Evolutionary conservation across 495 filamentous ascomycete genomes (phyloP), one percentile per base, ranked within the genome.

Genomic region (Recurvomyces mirabilis): DNA sequence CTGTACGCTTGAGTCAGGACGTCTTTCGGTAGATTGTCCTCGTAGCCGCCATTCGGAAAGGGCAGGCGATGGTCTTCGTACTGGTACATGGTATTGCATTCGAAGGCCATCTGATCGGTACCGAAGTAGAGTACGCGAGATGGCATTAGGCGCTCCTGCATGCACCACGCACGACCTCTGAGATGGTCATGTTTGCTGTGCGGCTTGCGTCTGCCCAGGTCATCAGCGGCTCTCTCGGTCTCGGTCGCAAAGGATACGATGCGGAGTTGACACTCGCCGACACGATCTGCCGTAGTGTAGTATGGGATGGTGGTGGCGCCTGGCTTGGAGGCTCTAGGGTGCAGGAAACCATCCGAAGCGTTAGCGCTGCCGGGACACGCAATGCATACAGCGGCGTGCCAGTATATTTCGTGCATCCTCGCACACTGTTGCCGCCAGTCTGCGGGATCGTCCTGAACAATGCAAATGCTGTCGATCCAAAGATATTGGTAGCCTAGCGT

Each of bases 401-500:
- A 41, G 40, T 62, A 65, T 29, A 65, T 49, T 15, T 47, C 18
- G 4, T 40, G 51, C 60, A 63, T 64, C 12, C 40, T 35, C 1
- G 35, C 28, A 1, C 56, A 50, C 35, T 65, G 60, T 7, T 31
- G 38, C 28, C 48, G 38, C 62, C 60, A 62, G 29, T 65, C 62
- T 7, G 52, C 47, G 1, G 28, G 25, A 29, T 47, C 41, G 33
- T 65, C 62, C 41, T 65, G 60, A 38, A 65, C 46, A 10, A 65
- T 65, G 41, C 62, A 65, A 5, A 65, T 38, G 26, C 52, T 51
- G 34, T 65, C 62, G 15, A 65, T 62, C 60, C 63, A 66, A 13
- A 66, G 23, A 41, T 62, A 65, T 31, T 44, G 43, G 25, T 61
- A 13, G 7, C 39, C 2, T 7, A 47, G 25, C 14, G 4, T 4